Evolutionary conservation across 371 early-diverging fungal species (phyloP), one percentile per base, ranked within the genome.

Genomic region (Syncephalastrum sp.): DNA sequence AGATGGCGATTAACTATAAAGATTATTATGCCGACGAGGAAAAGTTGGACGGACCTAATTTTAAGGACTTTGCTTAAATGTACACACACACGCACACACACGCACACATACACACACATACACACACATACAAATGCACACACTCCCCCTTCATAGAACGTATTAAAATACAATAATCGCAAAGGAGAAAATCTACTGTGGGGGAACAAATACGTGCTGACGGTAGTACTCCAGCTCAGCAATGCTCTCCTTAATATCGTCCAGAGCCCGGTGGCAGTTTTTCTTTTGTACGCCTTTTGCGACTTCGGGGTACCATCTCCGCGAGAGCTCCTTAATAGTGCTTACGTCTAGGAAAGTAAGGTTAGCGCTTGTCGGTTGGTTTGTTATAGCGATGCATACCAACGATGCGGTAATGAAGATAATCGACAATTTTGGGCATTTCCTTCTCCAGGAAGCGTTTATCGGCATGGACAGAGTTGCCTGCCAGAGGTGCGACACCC

Each of bases 391-490:
- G 25, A 23, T 27, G 3, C 56, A 69, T 75, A 79, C 79, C 87
- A 27, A 91, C 76, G 47, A 92, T 92, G 23, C 97, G 82, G 67
- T 97, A 96, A 65, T 94, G 94, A 66, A 97, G 68, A 51, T 85
- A 81, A 3, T 88, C 87, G 3, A 87, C 82, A 17, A 97, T 56
- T 25, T 69, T 62, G 1, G 92, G 91, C 93, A 96, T 94, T 51
- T 91, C 89, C 54, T 87, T 85, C 29, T 77, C 71, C 50, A 97
- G 68, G 48, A 96, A 97, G 33, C 77, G 80, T 59, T 89, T 87
- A 65, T 97, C 97, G 16, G 85, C 90, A 68, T 96, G 93, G 3
- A 95, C 94, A 27, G 93, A 89, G 75, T 95, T 97, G n/a, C 97
- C 97, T 0, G 94, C 95, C 42, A 97, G 73, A 13, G 91, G 83